Conservation (phyloP, 495 filamentous ascomycete species). For the Terfezia boudieri region DNA sequence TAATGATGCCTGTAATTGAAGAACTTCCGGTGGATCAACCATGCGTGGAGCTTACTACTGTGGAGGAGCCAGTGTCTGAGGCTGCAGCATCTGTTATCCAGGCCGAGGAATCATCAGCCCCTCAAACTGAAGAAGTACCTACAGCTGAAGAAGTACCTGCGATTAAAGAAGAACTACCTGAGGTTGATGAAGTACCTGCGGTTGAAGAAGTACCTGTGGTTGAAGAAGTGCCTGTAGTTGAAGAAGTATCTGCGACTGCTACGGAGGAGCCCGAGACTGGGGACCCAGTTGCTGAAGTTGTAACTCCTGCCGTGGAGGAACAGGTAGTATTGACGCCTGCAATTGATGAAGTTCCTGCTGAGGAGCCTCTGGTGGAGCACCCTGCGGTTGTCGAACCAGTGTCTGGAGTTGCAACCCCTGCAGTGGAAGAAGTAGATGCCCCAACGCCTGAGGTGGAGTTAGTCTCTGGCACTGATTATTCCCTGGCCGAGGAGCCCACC, state of each 20-base stretch:
- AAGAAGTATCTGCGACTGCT: neutral
- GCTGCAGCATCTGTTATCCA: neutral
- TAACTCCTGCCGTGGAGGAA: neutral
- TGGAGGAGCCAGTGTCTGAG: neutral
- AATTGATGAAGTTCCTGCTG: neutral
- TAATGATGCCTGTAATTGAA: neutral
- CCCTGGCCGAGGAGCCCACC: neutral
- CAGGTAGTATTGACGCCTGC: neutral
- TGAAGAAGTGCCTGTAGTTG: neutral
- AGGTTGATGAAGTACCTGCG: neutral
- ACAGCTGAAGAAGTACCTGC: neutral
- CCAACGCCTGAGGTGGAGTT: neutral
- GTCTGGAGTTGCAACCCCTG: neutral
- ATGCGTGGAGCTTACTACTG: neutral
- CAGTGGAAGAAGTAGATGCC: neutral
- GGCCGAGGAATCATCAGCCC: neutral
- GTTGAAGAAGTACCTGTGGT: neutral
- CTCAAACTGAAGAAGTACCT: neutral
- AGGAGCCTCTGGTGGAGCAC: neutral
- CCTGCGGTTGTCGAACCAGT: neutral
- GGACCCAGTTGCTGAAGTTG: neutral
- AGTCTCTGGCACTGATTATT: neutral
- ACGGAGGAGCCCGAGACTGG: neutral
- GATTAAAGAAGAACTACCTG: neutral
- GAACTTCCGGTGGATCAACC: neutral